A percentile compares a stretch with the other conserved stretches of the same genome.
These are phyloP conservation scores for Rubroboletus satanas DNA, from an alignment of 768 basidiomycete genomes.

Conservation along the genomic window DNA sequence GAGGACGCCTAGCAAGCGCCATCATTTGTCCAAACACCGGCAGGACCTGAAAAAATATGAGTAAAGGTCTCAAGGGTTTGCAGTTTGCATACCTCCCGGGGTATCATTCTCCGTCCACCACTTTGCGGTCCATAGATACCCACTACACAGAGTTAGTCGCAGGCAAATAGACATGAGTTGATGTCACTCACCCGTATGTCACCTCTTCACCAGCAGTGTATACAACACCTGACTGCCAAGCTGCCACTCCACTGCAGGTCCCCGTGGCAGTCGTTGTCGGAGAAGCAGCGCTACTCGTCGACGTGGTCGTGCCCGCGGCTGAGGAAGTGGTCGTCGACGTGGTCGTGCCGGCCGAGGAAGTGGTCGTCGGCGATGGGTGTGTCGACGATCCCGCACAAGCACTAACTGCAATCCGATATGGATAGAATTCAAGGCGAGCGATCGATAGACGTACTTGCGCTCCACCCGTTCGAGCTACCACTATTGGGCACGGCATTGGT, in stretches of 20 bases:
- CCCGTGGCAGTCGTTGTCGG: slow-evolving; percentile 28
- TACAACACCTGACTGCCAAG: slow-evolving; percentile 43
- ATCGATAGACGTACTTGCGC: slow-evolving; percentile 45
- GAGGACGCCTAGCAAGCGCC: slow-evolving; percentile 41
- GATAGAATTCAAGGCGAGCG: background rate
- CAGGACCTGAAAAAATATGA: slow-evolving; percentile 34
- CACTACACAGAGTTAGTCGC: slow-evolving; percentile 7
- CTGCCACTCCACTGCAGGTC: slow-evolving; percentile 45
- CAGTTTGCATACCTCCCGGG: slow-evolving; percentile 37
- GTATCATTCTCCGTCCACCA: slow-evolving; percentile 61
- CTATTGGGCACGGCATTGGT: slow-evolving; percentile 46
- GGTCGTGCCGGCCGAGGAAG: slow-evolving; percentile 13
- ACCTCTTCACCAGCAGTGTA: slow-evolving; percentile 54
- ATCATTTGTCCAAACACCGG: slow-evolving; percentile 55
- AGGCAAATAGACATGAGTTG: background rate
- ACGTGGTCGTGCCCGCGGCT: slow-evolving; percentile 5
- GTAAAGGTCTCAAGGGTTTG: background rate
- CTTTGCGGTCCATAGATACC: slow-evolving; percentile 46
- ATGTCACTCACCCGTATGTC: slow-evolving; percentile 43
- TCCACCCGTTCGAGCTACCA: slow-evolving; percentile 57
- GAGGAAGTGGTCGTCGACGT: slow-evolving; percentile 16
- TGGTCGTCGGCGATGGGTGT: slow-evolving; percentile 11
- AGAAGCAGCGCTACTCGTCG: slow-evolving; percentile 11
- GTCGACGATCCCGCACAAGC: slow-evolving; percentile 18
- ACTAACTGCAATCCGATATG: slow-evolving; percentile 14